Base-by-base conservation (phyloP, 441 rosid genomes). In the Melastoma candidum region DNA sequence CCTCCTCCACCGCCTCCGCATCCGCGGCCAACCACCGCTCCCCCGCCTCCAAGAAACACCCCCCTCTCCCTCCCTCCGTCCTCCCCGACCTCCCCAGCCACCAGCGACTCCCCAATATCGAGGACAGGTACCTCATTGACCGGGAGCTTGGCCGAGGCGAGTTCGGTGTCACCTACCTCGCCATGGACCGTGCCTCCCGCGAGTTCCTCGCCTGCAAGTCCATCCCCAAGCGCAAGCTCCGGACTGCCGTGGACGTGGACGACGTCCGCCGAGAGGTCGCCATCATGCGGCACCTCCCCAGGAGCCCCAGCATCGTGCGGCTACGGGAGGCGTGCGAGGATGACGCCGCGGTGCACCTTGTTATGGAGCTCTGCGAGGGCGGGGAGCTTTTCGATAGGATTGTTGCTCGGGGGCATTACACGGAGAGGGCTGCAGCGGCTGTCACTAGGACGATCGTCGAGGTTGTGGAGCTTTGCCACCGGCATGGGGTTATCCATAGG, bases 351-450 rank as follows among this genome's bases (percentile, higher is more conserved):
- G 99, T 93, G 67, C 97, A 93, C 77, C 77, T 93, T 74, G 97
- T 89, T 61, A 92, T 92, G 98, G 98, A 92, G 83, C 68, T 92
- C 22, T 92, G 98, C 46, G 98, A 92, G 67, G 98, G 99, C 10
- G 99, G 99, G 4, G 99, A 93, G 63, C 79, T 93, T 55, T 93
- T 93, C 59, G 99, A 93, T 80, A 81, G 99, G 88, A 93, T 93
- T 63, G 99, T 93, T 4, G 97, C 99, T 0, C 69, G 99, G 69
- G 99, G 99, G 43, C 99, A 93, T 71, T 93, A 93, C 59, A 83
- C 97, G 1, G 99, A 93, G 78, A 77, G 99, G 39, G 99, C 97
- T 0, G 99, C 99, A 0, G 99, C 99, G 0, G 85, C 89, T 0
- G 97, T 93, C 13, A 86, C 96, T 0, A 74, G 84, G 69, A 89